Evolutionary conservation across 225 moss, liverwort and hornwort species (phyloP), one percentile per base, ranked within the genome.

Genomic region (Pleurozium schreberi): DNA sequence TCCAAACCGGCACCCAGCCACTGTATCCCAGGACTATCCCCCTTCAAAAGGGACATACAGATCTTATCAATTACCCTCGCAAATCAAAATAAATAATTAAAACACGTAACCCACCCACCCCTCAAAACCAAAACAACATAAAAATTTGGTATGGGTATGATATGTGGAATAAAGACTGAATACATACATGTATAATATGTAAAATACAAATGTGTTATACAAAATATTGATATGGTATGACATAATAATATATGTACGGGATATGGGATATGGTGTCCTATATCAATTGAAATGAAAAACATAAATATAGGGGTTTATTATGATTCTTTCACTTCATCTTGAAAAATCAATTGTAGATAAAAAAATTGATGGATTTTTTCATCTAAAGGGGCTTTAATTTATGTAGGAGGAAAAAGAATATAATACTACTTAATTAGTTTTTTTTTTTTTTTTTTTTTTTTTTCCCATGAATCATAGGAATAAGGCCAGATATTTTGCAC

Each of bases 291-390:
- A 62, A 62, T 62, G 28, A 62, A 13, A 28, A 19, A 62, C 12
- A 62, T 62, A 73, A 9, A 28, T 17, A 1, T 9, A 1, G 9
- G 63, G 27, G 9, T n/a, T 34, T 4, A 69, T 42, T 42, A 25
- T 14, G 14, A 69, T 25, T 25, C 7, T 12, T 0, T 69, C 3
- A 25, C 25, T 69, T 69, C n/a, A n/a, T n/a, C n/a, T 13, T 23
- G 2, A 8, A 68, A 22, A 68, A 68, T n/a, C 12, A 6, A 28
- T 11, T 0, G 3, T 0, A 18, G 0, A 28, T 18, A n/a, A 11
- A 50, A 40, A 22, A 34, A 50, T 14, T 22, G 13, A 22, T 52
- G 36, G 2, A 22, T 22, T 52, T 76, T 76, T 76, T 3, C 5
- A 52, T 6, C 5, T 5, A 5, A 5, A 5, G 9, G 2, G 0